Conservation (phyloP, 2,329 filamentous ascomycete genomes). For the Aspergillus latus region DNA sequence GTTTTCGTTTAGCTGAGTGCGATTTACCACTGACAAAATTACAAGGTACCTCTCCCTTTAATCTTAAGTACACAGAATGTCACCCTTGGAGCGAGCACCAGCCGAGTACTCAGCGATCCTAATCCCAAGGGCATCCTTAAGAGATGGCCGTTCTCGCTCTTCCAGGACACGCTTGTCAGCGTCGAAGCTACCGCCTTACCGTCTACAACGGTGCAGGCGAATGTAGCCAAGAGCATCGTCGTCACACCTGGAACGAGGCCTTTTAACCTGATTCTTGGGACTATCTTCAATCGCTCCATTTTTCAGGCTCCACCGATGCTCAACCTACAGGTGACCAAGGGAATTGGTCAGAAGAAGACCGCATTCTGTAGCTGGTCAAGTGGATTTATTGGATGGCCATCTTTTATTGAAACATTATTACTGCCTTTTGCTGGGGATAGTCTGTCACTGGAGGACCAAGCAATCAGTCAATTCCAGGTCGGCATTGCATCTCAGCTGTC, state of each 20-base stretch:
- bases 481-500: conserved; percentile 32
- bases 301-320: conserved; percentile 31
- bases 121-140: conserved; percentile 30
- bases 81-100: conserved; percentile 34
- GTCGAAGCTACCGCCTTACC: conserved; percentile 35
- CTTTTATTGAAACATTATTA: conserved; percentile 24
- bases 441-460: conserved; percentile 19
- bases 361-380: conserved; percentile 39
- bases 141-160: conserved; percentile 31
- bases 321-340: conserved; percentile 32
- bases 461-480: conserved; percentile 35
- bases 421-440: conserved; percentile 24
- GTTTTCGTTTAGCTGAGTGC: not conserved
- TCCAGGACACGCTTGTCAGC: conserved; percentile 32
- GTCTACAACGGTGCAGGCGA: conserved; percentile 28
- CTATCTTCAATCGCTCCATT: conserved; percentile 31
- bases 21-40: conserved; percentile 3
- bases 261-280: conserved; percentile 32
- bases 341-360: conserved; percentile 32
- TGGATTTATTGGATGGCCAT: conserved; percentile 39
- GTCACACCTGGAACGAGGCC: conserved; percentile 36
- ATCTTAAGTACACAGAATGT: conserved; percentile 30
- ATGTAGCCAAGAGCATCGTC: conserved; percentile 31
- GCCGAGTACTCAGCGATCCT: conserved; percentile 29
- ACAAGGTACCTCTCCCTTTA: conserved; percentile 33